Conservation (phyloP, 495 filamentous ascomycete species). For the Schizothecium vesticola region DNA sequence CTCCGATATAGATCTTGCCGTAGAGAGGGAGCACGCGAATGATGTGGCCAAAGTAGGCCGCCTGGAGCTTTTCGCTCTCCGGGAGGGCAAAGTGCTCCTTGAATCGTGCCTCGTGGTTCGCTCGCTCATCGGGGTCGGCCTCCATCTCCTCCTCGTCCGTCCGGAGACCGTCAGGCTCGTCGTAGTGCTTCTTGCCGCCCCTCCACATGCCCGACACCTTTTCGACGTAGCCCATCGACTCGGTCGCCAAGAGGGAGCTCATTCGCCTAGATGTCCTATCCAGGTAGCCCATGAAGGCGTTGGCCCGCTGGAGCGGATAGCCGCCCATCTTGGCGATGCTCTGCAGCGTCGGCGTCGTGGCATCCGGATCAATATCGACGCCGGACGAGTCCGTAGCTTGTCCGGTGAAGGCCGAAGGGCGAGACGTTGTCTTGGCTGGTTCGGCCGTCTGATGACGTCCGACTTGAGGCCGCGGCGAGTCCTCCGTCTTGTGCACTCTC, state of each 20-base stretch:
- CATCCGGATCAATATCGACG: slow-evolving; percentile 24
- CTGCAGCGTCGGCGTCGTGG: slow-evolving; percentile 56
- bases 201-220: slow-evolving; percentile 98
- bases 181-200: slow-evolving; percentile 84
- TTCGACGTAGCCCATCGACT: slow-evolving; percentile 96
- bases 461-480: background rate
- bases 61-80: slow-evolving; percentile 75
- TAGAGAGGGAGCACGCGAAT: slow-evolving; percentile 88
- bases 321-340: slow-evolving; percentile 67
- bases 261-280: slow-evolving; percentile 68
- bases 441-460: slow-evolving; percentile 16
- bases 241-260: slow-evolving; percentile 79
- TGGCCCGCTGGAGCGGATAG: slow-evolving; percentile 81
- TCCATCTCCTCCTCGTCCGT: slow-evolving; percentile 55
- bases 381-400: slow-evolving; percentile 28
- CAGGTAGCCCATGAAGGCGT: slow-evolving; percentile 77
- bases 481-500: slow-evolving; percentile 10
- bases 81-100: slow-evolving; percentile 85
- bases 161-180: slow-evolving; percentile 62
- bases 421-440: slow-evolving; percentile 9
- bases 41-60: slow-evolving; percentile 83
- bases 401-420: slow-evolving; percentile 32
- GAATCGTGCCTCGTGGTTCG: slow-evolving; percentile 67
- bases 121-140: slow-evolving; percentile 57
- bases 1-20: slow-evolving; percentile 93